A percentile compares a stretch with the other conserved stretches of the same genome.
phyloP scores from a whole-genome alignment of 331 rosid genomes.

The Stylosanthes scabra region DNA sequence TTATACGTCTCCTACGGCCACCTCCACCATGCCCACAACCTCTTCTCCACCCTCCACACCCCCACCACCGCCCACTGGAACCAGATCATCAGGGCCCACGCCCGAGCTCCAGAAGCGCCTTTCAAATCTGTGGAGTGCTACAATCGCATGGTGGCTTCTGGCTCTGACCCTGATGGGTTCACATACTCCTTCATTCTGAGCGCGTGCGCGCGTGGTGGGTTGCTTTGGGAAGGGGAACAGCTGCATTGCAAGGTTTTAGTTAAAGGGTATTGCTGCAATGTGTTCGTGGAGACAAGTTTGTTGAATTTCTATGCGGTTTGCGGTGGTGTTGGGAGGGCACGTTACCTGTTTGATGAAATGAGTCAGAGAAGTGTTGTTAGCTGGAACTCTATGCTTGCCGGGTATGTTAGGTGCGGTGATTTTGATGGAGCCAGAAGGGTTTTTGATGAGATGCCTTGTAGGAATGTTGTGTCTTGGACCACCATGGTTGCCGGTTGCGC shows the following conservation, averaged over 20 bases:
- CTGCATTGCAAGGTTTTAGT: constrained; percentile 61
- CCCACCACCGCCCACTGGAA: constrained; percentile 71
- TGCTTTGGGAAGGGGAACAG: constrained; percentile 73
- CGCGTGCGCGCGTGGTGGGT: constrained; percentile 65
- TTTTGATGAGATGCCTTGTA: constrained; percentile 64
- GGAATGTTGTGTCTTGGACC: constrained; percentile 79
- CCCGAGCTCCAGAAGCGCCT: constrained; percentile 40
- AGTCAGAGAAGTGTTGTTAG: constrained; percentile 64
- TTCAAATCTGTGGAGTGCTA: constrained; percentile 52
- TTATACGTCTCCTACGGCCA: constrained; percentile 52
- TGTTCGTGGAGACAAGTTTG: constrained; percentile 67
- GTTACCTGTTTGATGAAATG: constrained; percentile 65
- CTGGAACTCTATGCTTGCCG: constrained; percentile 74
- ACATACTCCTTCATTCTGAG: constrained; percentile 71
- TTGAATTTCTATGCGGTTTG: constrained; percentile 51
- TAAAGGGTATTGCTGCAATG: constrained; percentile 64
- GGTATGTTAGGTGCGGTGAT: constrained; percentile 58
- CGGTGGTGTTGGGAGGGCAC: constrained; percentile 52
- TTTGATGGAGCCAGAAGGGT: constrained; percentile 52
- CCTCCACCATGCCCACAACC: constrained; percentile 45
- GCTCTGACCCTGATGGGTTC: constrained; percentile 62
- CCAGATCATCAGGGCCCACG: constrained; percentile 64
- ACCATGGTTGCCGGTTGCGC: constrained; percentile 70
- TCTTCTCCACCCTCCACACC: constrained; percentile 38
- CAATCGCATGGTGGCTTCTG: constrained; percentile 50